Conservation (phyloP, 495 filamentous ascomycete genomes). For the Collariella sp. region DNA sequence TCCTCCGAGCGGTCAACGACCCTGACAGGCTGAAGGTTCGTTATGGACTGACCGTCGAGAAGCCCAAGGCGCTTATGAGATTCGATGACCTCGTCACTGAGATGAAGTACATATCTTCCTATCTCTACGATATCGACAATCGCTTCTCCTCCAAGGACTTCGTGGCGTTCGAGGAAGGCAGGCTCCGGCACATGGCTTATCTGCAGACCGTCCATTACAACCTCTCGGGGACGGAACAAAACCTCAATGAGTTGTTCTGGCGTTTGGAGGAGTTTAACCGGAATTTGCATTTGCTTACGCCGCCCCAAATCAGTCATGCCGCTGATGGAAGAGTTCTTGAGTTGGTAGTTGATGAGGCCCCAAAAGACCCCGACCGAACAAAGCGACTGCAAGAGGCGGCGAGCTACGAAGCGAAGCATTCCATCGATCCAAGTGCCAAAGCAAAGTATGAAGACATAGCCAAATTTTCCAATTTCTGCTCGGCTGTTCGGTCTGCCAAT, state of each 20-base stretch:
- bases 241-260: neutral
- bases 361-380: neutral
- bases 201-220: neutral
- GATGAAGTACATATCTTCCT: neutral
- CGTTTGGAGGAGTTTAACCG: slow-evolving; percentile 3
- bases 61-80: neutral
- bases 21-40: slow-evolving; percentile 1
- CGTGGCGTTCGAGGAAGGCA: neutral
- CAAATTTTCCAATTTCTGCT: slow-evolving; percentile 6
- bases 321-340: neutral
- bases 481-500: neutral
- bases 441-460: neutral
- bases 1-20: slow-evolving; percentile 3
- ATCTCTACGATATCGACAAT: slow-evolving; percentile 1
- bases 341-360: neutral
- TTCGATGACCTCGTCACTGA: neutral
- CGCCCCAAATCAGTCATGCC: neutral
- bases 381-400: slow-evolving; percentile 7
- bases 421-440: neutral
- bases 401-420: neutral
- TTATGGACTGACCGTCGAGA: neutral
- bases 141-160: neutral
- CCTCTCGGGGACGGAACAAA: neutral
- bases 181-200: neutral
- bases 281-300: neutral